These are phyloP conservation scores for Trichoderma lentiforme DNA, from an alignment of 2,329 filamentous ascomycete genomes.

Conservation along the genomic window DNA sequence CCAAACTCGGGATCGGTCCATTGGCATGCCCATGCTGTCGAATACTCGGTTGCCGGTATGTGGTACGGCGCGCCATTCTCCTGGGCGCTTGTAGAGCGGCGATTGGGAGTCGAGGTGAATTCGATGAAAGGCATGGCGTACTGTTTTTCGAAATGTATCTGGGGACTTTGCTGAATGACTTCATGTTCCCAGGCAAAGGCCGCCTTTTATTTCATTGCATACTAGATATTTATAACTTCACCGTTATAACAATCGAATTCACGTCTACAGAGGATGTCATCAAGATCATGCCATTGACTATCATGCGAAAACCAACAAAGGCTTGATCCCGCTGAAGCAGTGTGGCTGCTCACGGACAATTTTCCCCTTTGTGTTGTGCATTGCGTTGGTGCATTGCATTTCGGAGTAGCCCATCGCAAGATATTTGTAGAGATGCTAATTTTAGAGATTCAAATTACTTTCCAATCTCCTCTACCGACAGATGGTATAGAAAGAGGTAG, in stretches of 20 bases:
- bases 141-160: background rate
- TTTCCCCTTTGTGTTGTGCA: background rate
- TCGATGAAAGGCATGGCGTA: background rate
- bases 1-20: slow-evolving; percentile 26
- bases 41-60: slow-evolving; percentile 28
- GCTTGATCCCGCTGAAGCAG: background rate
- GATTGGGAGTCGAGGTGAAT: background rate
- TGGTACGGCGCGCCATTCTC: background rate
- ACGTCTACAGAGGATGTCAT: background rate
- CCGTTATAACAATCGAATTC: background rate
- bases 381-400: no score
- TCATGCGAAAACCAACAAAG: background rate
- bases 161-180: background rate
- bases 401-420: background rate
- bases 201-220: background rate
- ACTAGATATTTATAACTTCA: background rate
- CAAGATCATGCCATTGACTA: background rate
- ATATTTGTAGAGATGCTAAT: background rate
- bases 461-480: background rate
- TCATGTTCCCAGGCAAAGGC: background rate
- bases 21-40: slow-evolving; percentile 28
- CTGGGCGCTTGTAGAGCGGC: background rate
- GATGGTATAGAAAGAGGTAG: background rate
- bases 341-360: no score
- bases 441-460: fast-evolving